These are phyloP conservation scores for Kazachstania taianensis DNA, from an alignment of 805 yeast genomes.

Conservation along the genomic window DNA sequence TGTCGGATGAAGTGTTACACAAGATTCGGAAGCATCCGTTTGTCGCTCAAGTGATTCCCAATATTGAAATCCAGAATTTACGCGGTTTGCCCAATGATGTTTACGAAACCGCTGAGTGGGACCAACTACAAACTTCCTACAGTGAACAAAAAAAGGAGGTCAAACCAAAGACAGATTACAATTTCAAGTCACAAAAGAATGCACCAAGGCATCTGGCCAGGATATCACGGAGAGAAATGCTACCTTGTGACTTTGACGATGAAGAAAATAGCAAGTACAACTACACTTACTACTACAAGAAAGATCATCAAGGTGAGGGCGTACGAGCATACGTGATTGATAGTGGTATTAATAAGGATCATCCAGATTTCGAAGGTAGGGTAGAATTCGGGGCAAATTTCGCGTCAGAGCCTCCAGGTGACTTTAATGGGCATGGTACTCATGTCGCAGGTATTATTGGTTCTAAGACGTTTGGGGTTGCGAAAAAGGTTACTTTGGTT, in stretches of 20 bases:
- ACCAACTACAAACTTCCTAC: slow-evolving; percentile 7
- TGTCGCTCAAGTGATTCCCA: slow-evolving; percentile 62
- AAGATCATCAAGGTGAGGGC: slow-evolving; percentile 40
- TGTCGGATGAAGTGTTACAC: slow-evolving; percentile 38
- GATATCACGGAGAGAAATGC: slow-evolving; percentile 39
- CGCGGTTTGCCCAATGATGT: slow-evolving; percentile 30
- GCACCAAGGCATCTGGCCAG: slow-evolving; percentile 65
- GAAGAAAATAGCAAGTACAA: slow-evolving; percentile 14
- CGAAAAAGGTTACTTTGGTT: slow-evolving; percentile 53
- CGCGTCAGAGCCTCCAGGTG: slow-evolving; percentile 54
- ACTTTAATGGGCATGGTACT: slow-evolving; percentile 79
- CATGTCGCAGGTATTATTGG: slow-evolving; percentile 89
- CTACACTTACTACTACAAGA: slow-evolving; percentile 41
- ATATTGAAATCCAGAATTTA: slow-evolving; percentile 48
- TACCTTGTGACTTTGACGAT: slow-evolving; percentile 23
- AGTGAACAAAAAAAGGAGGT: slow-evolving; percentile 5
- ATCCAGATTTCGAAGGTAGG: slow-evolving; percentile 56
- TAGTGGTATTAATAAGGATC: slow-evolving; percentile 61
- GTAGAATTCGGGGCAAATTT: slow-evolving; percentile 52
- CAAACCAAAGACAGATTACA: not conserved
- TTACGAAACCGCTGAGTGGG: slow-evolving; percentile 2
- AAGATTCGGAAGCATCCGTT: slow-evolving; percentile 47
- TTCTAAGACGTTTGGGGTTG: slow-evolving; percentile 71
- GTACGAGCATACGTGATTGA: slow-evolving; percentile 74
- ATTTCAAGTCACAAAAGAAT: slow-evolving; percentile 26